phyloP scores from a whole-genome alignment of 495 filamentous ascomycete species.

The Pseudevernia furfuracea region DNA sequence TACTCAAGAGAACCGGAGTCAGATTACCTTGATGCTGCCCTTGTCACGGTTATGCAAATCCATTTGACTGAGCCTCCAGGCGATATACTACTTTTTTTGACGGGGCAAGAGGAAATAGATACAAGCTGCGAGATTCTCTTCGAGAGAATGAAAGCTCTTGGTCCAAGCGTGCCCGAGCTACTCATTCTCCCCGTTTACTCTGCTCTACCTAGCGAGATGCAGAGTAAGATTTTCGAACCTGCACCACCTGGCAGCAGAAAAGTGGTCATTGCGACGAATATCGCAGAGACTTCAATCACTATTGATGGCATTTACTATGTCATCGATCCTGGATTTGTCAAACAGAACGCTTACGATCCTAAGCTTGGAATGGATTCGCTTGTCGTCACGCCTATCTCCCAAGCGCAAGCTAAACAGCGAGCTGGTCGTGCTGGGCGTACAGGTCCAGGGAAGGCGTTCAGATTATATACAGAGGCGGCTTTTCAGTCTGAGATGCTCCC shows the following conservation, averaged over 20 bases:
- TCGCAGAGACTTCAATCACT: conserved; percentile 95
- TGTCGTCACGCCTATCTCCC: conserved; percentile 89
- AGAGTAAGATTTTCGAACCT: conserved; percentile 89
- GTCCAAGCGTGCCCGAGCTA: conserved; percentile 82
- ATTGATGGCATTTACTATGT: conserved; percentile 98
- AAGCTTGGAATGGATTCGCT: conserved; percentile 97
- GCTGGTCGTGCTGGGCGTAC: conserved; percentile 90
- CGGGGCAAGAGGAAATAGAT: conserved; percentile 97
- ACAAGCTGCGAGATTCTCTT: conserved; percentile 84
- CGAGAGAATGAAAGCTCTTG: conserved; percentile 94
- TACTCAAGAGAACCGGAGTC: conserved; percentile 91
- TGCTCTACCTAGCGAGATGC: conserved; percentile 85
- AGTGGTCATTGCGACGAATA: conserved; percentile 97
- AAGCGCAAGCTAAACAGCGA: conserved; percentile 93
- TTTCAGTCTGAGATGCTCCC: conserved; percentile 97
- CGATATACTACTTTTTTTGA: conserved; percentile 93
- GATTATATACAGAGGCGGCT: conserved; percentile 90
- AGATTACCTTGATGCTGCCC: conserved; percentile 91
- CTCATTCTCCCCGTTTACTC: conserved; percentile 93
- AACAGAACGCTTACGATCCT: conserved; percentile 93
- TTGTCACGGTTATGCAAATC: conserved; percentile 96
- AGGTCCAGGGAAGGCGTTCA: conserved; percentile 92
- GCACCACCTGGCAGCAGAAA: conserved; percentile 83
- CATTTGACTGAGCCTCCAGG: conserved; percentile 84
- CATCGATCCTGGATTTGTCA: conserved; percentile 93